These are phyloP conservation scores for Diutina ranongensis DNA, from an alignment of 1,139 yeast genomes.

Conservation along the genomic window DNA sequence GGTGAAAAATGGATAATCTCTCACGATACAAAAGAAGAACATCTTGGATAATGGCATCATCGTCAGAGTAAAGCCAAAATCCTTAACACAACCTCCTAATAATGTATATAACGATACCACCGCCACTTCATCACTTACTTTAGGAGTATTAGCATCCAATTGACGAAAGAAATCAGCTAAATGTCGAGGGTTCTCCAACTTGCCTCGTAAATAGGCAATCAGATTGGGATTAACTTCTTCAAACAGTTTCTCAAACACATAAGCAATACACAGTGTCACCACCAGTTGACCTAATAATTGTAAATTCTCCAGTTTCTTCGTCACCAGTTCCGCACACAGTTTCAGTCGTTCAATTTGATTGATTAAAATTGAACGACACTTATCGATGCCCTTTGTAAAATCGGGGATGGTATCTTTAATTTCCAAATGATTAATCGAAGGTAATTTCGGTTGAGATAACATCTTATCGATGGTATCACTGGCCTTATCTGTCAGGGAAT, in stretches of 20 bases:
- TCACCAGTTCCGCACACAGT: conserved; percentile 6
- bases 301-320: conserved; percentile 4
- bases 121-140: conserved; percentile 4
- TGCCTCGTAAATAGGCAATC: conserved; percentile 43
- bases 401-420: background rate
- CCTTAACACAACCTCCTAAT: conserved; percentile 63
- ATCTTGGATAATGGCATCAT: conserved; percentile 55
- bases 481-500: background rate
- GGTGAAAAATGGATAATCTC: conserved; percentile 51
- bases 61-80: conserved; percentile 65
- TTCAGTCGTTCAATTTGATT: conserved; percentile 2
- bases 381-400: background rate
- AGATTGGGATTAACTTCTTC: conserved; percentile 20
- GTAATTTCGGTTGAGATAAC: conserved; percentile 1
- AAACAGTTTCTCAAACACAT: conserved; percentile 46
- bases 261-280: conserved; percentile 16
- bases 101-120: conserved; percentile 35
- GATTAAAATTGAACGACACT: background rate
- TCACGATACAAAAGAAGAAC: conserved; percentile 48
- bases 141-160: conserved; percentile 25
- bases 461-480: conserved; percentile 4
- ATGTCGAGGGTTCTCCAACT: conserved; percentile 32
- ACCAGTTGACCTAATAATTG: background rate
- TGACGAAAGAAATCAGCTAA: conserved; percentile 39
- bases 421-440: background rate